Conservation (phyloP, 1,284 basidiomycete genomes). For the Boletellus deceptivus region DNA sequence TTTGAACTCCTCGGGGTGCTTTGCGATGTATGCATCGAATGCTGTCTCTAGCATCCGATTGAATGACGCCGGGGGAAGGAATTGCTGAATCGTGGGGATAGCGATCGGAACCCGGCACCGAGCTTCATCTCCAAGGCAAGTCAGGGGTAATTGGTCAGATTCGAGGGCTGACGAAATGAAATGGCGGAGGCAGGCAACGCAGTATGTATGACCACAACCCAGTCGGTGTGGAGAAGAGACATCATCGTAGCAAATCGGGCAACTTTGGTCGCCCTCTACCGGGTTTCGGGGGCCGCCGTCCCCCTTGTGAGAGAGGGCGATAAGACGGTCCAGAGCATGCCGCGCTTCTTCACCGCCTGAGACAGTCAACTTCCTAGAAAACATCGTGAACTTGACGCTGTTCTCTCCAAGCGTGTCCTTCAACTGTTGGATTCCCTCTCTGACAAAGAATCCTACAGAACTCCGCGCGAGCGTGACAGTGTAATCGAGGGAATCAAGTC, state of each 20-base stretch:
- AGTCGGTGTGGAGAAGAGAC: conserved; percentile 45
- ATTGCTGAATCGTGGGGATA: conserved; percentile 47
- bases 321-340: conserved; percentile 41
- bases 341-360: conserved; percentile 50
- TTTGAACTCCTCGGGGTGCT: conserved; percentile 44
- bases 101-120: conserved; percentile 49
- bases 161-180: conserved; percentile 47
- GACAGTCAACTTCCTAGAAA: conserved; percentile 40
- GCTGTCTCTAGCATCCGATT: conserved; percentile 45
- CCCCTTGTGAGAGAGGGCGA: conserved; percentile 38
- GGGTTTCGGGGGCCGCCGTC: conserved; percentile 7
- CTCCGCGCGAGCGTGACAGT: conserved; percentile 35
- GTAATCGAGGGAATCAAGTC: conserved; percentile 41
- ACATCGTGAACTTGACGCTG: conserved; percentile 42
- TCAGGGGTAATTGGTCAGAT: conserved; percentile 47
- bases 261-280: conserved; percentile 29
- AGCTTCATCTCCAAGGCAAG: conserved; percentile 50
- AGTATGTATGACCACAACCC: conserved; percentile 54
- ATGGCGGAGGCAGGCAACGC: conserved; percentile 49
- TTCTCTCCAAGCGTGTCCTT: conserved; percentile 51
- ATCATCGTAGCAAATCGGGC: conserved; percentile 51
- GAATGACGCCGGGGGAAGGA: conserved; percentile 44
- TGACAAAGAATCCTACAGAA: conserved; percentile 48
- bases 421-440: conserved; percentile 43
- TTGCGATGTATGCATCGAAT: conserved; percentile 45